phyloP scores from a whole-genome alignment of 306 rosid genomes.

The Trichosanthes truncata region DNA sequence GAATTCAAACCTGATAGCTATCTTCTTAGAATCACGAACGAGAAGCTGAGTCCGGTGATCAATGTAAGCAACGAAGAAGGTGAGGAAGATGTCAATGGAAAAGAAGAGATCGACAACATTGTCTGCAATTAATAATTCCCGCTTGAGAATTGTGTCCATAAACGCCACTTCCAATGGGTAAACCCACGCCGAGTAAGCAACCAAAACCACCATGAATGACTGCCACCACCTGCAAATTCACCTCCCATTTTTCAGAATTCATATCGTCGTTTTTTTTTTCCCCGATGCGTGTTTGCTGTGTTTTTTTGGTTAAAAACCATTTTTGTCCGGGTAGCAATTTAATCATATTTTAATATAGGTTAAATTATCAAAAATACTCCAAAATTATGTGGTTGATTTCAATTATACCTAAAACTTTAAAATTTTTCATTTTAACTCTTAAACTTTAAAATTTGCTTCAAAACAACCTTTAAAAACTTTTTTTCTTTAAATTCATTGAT shows the following conservation, averaged over 20 bases:
- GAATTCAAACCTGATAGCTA: constrained; percentile 41
- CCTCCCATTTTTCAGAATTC: not conserved
- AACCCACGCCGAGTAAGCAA: constrained; percentile 75
- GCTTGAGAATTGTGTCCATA: constrained; percentile 21
- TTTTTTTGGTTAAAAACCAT: too few species aligned
- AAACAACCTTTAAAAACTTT: too few species aligned
- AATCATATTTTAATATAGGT: too few species aligned
- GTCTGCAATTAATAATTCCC: constrained; percentile 37
- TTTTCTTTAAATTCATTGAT: too few species aligned
- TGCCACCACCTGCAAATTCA: constrained; percentile 61
- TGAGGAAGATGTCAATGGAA: constrained; percentile 54
- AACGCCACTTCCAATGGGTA: constrained; percentile 83
- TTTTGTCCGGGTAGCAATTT: too few species aligned
- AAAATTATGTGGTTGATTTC: too few species aligned
- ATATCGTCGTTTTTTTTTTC: not conserved
- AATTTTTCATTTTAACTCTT: too few species aligned
- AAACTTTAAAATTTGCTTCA: too few species aligned
- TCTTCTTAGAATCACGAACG: constrained; percentile 50
- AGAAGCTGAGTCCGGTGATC: constrained; percentile 60
- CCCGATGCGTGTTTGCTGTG: too few species aligned
- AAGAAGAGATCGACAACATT: constrained; percentile 60
- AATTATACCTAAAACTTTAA: too few species aligned
- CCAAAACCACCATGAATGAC: constrained; percentile 63
- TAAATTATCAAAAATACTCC: too few species aligned
- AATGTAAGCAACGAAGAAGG: constrained; percentile 69